These are phyloP conservation scores for Fusarium sp. DNA, from an alignment of 2,329 filamentous ascomycete species.

Conservation along the genomic window DNA sequence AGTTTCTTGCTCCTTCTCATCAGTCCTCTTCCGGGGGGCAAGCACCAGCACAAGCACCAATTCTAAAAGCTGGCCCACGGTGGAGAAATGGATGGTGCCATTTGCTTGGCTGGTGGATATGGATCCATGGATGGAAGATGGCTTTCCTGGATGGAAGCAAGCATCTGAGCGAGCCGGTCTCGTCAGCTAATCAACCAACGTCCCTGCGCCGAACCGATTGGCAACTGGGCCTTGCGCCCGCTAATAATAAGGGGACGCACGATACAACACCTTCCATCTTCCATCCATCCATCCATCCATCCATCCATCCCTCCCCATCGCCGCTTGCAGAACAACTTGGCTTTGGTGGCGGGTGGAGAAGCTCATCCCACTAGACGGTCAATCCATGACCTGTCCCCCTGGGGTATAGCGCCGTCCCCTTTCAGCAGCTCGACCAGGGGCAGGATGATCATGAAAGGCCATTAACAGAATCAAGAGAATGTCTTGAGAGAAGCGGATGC, in stretches of 20 bases:
- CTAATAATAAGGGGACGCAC: conserved; percentile 13
- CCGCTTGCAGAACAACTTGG: conserved; percentile 42
- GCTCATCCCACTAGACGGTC: conserved; percentile 25
- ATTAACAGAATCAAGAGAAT: background rate
- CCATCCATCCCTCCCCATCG: conserved; percentile 1
- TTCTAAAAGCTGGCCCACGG: conserved; percentile 40
- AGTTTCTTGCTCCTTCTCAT: conserved; percentile 1
- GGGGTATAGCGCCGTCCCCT: conserved; percentile 38
- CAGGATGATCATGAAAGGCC: background rate
- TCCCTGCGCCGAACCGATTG: conserved; percentile 24
- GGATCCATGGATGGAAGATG: conserved; percentile 31
- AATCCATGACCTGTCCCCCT: conserved; percentile 31
- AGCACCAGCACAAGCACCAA: background rate
- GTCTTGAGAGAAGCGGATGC: background rate
- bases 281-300: no score
- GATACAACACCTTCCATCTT: background rate
- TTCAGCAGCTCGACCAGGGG: conserved; percentile 25
- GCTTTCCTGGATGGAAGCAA: conserved; percentile 3
- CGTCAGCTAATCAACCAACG: conserved; percentile 29
- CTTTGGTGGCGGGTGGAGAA: conserved; percentile 38
- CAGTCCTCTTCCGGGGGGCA: conserved; percentile 22
- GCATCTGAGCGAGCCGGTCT: conserved; percentile 31
- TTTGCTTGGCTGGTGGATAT: conserved; percentile 35
- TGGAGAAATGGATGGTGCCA: conserved; percentile 45
- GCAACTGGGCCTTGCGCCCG: conserved; percentile 22